Evolutionary conservation across 805 yeast genomes (phyloP).

Genomic region (Starmera quercuum): DNA sequence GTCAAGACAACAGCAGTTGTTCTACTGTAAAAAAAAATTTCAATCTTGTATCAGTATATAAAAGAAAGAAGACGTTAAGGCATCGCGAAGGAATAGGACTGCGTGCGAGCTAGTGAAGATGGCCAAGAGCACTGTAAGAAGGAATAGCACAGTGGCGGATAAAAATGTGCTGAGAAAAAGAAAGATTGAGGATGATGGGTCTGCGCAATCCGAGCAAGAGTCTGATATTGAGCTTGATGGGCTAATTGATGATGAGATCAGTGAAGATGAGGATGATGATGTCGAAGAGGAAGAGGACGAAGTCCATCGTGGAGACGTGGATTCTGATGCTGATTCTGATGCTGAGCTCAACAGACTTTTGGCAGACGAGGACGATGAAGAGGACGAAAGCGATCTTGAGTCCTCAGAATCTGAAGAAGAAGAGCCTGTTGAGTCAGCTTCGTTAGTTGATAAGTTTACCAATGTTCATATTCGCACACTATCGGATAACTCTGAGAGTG

Average conservation of each 20-base stretch:
- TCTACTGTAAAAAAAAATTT: no score
- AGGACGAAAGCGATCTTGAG: slow-evolving; percentile 25
- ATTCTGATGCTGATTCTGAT: slow-evolving; percentile 42
- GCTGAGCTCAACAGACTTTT: slow-evolving; percentile 57
- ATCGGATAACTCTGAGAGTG: slow-evolving; percentile 31
- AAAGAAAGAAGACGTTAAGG: no score
- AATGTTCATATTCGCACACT: slow-evolving; percentile 47
- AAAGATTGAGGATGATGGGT: no score
- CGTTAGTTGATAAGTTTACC: slow-evolving; percentile 47
- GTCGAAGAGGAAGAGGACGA: slow-evolving; percentile 7
- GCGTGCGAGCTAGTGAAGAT: no score
- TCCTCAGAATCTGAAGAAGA: slow-evolving; percentile 42
- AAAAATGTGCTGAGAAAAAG: no score
- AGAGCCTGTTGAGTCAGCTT: slow-evolving; percentile 43
- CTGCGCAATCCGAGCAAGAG: no score
- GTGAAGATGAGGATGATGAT: slow-evolving; percentile 25
- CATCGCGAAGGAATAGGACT: no score
- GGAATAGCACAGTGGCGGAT: no score
- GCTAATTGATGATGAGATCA: slow-evolving; percentile 34
- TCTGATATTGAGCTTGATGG: slow-evolving; percentile 23
- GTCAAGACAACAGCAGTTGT: no score
- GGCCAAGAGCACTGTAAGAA: no score
- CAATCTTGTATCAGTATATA: no score
- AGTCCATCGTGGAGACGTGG: slow-evolving; percentile 19
- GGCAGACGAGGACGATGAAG: slow-evolving; percentile 40